phyloP scores from a whole-genome alignment of 352 stramenopile species.

The Albugo candida region DNA sequence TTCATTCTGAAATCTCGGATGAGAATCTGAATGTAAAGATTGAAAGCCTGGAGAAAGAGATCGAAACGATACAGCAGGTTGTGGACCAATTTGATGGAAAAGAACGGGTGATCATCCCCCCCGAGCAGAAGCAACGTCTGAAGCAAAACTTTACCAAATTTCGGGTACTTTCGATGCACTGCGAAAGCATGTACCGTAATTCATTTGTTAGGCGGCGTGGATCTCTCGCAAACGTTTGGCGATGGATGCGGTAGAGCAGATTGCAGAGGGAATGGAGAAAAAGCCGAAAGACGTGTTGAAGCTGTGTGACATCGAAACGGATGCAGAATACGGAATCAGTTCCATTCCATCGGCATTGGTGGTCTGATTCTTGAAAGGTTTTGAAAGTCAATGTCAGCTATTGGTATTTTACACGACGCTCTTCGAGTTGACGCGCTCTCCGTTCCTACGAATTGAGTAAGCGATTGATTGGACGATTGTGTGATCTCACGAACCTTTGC shows the following conservation, averaged over 20 bases:
- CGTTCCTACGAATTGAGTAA: conserved; percentile 12
- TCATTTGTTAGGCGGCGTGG: conserved; percentile 29
- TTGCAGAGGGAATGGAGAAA: conserved; percentile 72
- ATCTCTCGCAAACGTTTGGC: conserved; percentile 55
- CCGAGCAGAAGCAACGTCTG: conserved; percentile 34
- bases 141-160: conserved; percentile 49
- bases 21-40: conserved; percentile 29
- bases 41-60: conserved; percentile 22
- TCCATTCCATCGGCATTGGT: conserved; percentile 21
- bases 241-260: conserved; percentile 57
- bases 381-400: too few species aligned
- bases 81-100: conserved; percentile 23
- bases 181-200: too few species aligned
- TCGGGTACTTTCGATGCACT: conserved; percentile 25
- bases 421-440: conserved; percentile 16
- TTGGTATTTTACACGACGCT: conserved; percentile 13
- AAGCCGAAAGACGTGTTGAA: conserved; percentile 43
- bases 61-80: conserved; percentile 19
- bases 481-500: conserved; percentile 14
- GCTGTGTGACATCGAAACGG: conserved; percentile 40
- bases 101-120: conserved; percentile 20
- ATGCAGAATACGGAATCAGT: conserved; percentile 46
- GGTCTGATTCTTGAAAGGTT: conserved; percentile 2
- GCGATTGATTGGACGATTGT: background rate
- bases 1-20: conserved; percentile 48